Percentiles rank a stretch among this genome's conserved stretches.
phyloP scores from a whole-genome alignment of 2,329 filamentous ascomycete genomes.

The Nannizzia gypsea region DNA sequence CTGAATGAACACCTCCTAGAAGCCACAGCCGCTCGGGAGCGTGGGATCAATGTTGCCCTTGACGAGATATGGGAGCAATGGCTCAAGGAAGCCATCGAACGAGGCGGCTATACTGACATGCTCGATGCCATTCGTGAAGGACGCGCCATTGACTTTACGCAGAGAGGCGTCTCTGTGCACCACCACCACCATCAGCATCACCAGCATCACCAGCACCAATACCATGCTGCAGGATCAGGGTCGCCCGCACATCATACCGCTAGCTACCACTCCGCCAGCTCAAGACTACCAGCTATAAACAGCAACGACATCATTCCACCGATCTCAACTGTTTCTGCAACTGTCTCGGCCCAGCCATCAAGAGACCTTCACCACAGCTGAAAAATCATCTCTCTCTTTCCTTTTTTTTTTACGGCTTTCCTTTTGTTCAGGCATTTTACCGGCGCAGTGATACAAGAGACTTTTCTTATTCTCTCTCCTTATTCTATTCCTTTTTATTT shows the following conservation, averaged over 20 bases:
- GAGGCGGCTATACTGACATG: conserved; percentile 34
- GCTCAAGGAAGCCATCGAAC: conserved; percentile 45
- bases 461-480: neutral
- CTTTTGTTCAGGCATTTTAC: neutral
- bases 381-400: neutral
- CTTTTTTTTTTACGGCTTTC: neutral
- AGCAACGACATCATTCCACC: neutral
- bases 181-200: neutral
- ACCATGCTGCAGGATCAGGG: neutral
- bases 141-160: conserved; percentile 20
- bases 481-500: neutral
- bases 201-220: neutral
- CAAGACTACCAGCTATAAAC: neutral
- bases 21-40: conserved; percentile 42
- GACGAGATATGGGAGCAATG: conserved; percentile 46
- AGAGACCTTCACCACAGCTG: conserved; percentile 3
- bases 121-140: conserved; percentile 29
- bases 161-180: neutral
- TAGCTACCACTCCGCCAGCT: neutral
- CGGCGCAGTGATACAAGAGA: conserved; percentile 1
- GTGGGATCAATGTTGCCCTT: conserved; percentile 35
- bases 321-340: neutral
- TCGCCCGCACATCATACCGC: neutral
- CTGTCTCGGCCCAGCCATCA: neutral
- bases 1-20: conserved; percentile 42